A percentile compares a stretch with the other conserved stretches of the same genome.
Conservation (phyloP, 108 stramenopile genomes). For the Aurantiochytrium sp. region DNA sequence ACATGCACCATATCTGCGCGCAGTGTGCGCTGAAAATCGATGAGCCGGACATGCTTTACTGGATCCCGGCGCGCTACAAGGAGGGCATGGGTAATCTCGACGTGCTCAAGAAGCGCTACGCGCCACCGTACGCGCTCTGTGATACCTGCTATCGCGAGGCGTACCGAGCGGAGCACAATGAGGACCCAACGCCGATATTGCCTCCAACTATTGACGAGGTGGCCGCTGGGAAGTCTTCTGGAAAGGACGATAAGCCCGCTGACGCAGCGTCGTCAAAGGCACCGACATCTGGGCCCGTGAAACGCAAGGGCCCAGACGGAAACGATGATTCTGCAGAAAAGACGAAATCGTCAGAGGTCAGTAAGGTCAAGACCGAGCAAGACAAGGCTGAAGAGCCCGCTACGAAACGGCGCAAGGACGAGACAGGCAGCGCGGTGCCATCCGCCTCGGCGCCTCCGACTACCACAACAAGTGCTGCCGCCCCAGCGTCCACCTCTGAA, state of each 20-base stretch:
- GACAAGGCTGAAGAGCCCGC: no score
- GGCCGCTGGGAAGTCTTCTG: neutral
- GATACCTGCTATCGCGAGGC: neutral
- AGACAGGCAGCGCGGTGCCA: no score
- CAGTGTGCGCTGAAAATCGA: neutral
- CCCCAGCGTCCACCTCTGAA: no score
- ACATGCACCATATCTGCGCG: slow-evolving; percentile 39
- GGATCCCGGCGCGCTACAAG: neutral
- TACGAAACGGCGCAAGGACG: no score
- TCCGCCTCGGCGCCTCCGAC: no score
- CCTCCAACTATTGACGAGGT: neutral
- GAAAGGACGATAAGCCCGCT: neutral
- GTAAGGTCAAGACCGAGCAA: no score
- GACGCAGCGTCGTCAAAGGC: neutral
- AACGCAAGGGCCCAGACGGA: neutral
- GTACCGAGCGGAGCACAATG: neutral
- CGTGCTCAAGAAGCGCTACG: neutral
- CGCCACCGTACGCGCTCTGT: neutral
- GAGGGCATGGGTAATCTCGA: neutral
- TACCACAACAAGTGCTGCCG: no score
- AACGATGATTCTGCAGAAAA: neutral
- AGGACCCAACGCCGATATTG: neutral
- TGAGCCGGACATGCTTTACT: neutral
- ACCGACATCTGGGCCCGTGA: neutral
- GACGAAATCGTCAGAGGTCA: neutral